Base-by-base conservation (phyloP, 2,329 filamentous ascomycete species). In the Westerdykella sp. region DNA sequence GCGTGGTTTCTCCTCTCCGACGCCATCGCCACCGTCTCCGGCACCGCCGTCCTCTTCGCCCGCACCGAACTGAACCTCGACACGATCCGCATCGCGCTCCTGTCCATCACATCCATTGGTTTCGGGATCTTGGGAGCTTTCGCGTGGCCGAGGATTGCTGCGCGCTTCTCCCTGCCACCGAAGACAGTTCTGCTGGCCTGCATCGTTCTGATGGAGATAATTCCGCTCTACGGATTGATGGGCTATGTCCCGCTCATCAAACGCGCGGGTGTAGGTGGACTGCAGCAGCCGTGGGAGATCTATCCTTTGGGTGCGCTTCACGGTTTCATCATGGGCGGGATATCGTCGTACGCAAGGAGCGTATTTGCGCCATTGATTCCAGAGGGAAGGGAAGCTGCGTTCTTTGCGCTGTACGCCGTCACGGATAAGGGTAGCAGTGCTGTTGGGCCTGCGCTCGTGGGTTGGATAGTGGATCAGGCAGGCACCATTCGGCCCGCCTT, bases 1-100 rank as follows among this genome's bases (percentile, higher is more conserved):
- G 85, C 85, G 5, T 97, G 91, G 91, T 95, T 97, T 60, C 75
- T 96, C 12, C 76, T 96, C 2, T 95, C 87, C 2, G 91, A 97
- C 59, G 87, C 87, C 18, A 86, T 96, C 47, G 91, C 91, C 2
- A 96, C 91, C 0, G 89, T 94, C 1, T 91, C 87, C 18, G 90
- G 87, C n/a, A 95, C 90, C 0, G 90, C 91, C 1, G 87, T 96
- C 22, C 74, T 97, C 9, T 96, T 95, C 62, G 91, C 89, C 16
- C 94, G 95, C 67, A 96, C 89, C 0, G 80, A 90, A 60, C 74
- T 97, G 12, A 79, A 87, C 54, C 95, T 97, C 88, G 78, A 82
- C 51, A 85, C 89, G 0, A 89, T 87, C 66, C 84, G 85, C 0
- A 71, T 96, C 22, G 91, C 87, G 1, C 73, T 95, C 59, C 89